Base-by-base conservation (phyloP, 345 rosid genomes). In the Aquilaria malaccensis region DNA sequence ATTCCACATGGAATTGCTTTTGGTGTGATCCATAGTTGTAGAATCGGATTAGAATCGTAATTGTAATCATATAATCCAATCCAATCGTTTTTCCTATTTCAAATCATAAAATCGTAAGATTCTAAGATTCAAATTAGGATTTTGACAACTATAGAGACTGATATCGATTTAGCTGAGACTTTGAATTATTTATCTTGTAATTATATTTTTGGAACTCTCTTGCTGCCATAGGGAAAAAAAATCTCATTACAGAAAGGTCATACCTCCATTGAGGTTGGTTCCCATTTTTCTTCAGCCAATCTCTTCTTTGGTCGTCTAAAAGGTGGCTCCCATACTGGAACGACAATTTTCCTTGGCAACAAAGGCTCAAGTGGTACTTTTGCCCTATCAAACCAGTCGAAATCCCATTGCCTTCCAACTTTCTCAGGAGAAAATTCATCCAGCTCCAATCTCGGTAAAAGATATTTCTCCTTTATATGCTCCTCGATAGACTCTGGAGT, bases 321-420 rank as follows among this genome's bases (percentile, higher is more conserved):
- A 48, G 98, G 98, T 56, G 81, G 71, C 70, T 93, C 97, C 98
- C 98, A 93, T 22, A 76, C 81, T 0, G 97, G 98, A 59, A 83
- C 85, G 52, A 89, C 79, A 56, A 84, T 82, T 29, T 85, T 73
- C 50, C 87, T 82, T 0, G 97, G 84, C 72, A 85, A 64, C 11
- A 97, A 85, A 30, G 89, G 98, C 60, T 89, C 87, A 56, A 81
- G 70, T 6, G 95, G 87, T 58, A 85, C 78, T 59, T 87, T 84
- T 32, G 79, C 94, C 81, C 70, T 82, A 30, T 77, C 80, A 81
- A 93, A 93, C 98, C 98, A 93, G 70, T 93, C 89, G 73, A 89
- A 89, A 56, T 87, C 88, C 98, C 98, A 93, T 70, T 87, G 96
- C 73, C 81, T 84, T 71, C 84, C 90, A 65, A 76, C 79, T 29